Evolutionary conservation across 805 yeast genomes (phyloP), one percentile per base, ranked within the genome.

Genomic region (Wickerhamiella vanderwaltii): DNA sequence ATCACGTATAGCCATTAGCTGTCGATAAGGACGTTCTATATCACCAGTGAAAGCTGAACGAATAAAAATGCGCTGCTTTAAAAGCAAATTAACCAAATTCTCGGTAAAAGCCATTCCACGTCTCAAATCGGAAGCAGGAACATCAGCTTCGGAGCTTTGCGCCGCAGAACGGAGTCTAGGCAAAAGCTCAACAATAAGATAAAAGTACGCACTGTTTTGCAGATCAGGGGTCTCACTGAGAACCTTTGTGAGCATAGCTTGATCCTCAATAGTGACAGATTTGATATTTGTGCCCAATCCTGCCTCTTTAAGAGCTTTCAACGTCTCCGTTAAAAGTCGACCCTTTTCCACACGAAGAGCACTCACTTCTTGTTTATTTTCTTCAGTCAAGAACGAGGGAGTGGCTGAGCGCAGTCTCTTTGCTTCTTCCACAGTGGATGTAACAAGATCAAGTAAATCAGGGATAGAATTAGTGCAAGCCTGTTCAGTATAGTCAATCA

Each of bases 311-410:
- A 88, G 62, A 49, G 83, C 91, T 47, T 76, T 75, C 46, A 91
- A 61, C 0, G 86, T 72, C 44, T 78, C 84, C 60, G 91, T 80
- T 41, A 93, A 63, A 5, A 86, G 60, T 49, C 79, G 80, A 46
- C 77, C 68, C 61, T 91, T 91, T 53, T 84, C 88, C n/a, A 78
- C 69, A 53, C 79, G 82, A 59, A 91, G 65, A 5, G 84, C 69
- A 1, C 86, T 77, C 29, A 79, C 60, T 1, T 65, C 54, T 56
- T 80, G 80, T 61, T 86, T 85, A 48, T 74, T 77, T 29, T 81
- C 93, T 41, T 87, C 84, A 4, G 72, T 78, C 49, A 69, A 65
- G 2, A 64, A 69, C 1, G 63, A 61, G 1, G 98, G 98, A 0
- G 98, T 91, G 49, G 82, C 94, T 22, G 72, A 66, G 41, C 75